Evolutionary conservation across 495 filamentous ascomycete species (phyloP), one percentile per base, ranked within the genome.

Genomic region (Hypoxylon lienhwacheense): DNA sequence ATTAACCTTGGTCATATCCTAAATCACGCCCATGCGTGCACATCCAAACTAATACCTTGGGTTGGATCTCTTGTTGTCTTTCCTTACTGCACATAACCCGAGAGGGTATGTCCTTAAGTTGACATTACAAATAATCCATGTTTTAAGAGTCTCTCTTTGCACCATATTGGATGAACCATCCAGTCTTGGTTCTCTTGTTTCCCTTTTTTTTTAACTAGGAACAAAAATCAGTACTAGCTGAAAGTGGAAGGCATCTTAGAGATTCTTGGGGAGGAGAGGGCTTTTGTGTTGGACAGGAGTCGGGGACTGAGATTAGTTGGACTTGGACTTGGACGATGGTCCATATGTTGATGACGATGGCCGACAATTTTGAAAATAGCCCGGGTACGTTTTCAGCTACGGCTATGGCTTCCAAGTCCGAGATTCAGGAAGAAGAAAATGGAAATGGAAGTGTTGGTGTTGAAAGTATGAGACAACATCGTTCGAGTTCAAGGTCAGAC

Each of bases 401-500:
- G 29, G 19, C 32, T n/a, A 46, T 15, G 22, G 31, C 34, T 28
- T 43, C 47, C 14, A 35, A 52, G 42, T 10, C 35, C 31, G 34
- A 52, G 19, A 37, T 37, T 32, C 35, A 29, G 17, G 46, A 41
- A 47, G 17, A 11, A 31, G 28, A 52, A 31, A 53, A 28, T 52
- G 43, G 12, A 11, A 6, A 22, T 17, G 34, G 19, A 36, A 41
- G 47, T 43, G 11, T 7, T 28, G 14, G 47, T 43, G 11, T 7
- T 28, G 14, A 36, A 39, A 7, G 25, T 58, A 36, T 58, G 53
- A 58, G 37, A 53, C 47, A 53, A 37, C 35, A 37, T 44, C 17
- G 39, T 47, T 48, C 44, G 6, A 58, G 59, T 49, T 63, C 59
- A n/a, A n/a, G n/a, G n/a, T n/a, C n/a, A n/a, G n/a, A n/a, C 52